phyloP scores from a whole-genome alignment of 2,329 filamentous ascomycete species.

The Cordyceps javanica region DNA sequence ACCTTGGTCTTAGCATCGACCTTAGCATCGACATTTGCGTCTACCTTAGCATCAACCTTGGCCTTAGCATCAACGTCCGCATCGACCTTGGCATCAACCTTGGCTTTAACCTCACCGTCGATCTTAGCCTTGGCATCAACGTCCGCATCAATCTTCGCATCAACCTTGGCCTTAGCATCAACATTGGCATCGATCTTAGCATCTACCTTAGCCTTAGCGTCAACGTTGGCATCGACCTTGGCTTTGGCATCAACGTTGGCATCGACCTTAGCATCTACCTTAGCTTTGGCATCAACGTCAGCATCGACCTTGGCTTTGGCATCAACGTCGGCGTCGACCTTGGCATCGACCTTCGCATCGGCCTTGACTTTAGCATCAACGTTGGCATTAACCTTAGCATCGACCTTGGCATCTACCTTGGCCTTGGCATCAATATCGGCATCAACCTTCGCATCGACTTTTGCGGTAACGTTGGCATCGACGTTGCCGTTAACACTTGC shows the following conservation, averaged over 20 bases:
- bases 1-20: not conserved
- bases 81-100: not conserved
- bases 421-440: not conserved
- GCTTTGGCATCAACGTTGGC: not conserved
- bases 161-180: not conserved
- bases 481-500: too few relatives aligned
- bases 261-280: not conserved
- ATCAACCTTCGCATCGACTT: not conserved
- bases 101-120: not conserved
- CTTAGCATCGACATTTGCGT: not conserved
- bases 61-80: not conserved
- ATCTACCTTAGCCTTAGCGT: conserved; percentile 11
- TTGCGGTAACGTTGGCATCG: not conserved
- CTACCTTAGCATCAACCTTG: not conserved
- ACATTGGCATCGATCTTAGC: not conserved
- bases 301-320: not conserved
- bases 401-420: not conserved
- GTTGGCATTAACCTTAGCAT: not conserved
- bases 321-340: not conserved
- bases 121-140: not conserved
- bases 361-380: not conserved
- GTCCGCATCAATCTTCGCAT: not conserved
- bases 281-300: not conserved
- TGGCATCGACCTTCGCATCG: not conserved
- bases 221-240: conserved; percentile 20